Percentiles rank a stretch among this genome's conserved stretches.
phyloP scores from a whole-genome alignment of 495 filamentous ascomycete species.

The Aspergillus conjunctus region DNA sequence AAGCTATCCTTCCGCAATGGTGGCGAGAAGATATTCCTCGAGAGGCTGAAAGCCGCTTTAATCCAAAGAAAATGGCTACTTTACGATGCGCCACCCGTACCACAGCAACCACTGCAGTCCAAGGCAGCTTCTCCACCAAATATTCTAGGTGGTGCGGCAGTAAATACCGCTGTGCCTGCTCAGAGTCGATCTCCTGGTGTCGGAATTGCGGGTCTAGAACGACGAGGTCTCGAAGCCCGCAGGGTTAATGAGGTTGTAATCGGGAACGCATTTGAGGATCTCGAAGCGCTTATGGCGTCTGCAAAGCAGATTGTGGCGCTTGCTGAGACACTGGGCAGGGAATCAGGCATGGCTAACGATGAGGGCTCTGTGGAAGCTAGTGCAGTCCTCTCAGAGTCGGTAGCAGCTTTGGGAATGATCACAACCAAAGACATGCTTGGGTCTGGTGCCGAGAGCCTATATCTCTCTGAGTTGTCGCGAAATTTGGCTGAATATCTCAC shows the following conservation, averaged over 20 bases:
- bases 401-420: constrained; percentile 80
- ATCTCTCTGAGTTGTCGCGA: constrained; percentile 77
- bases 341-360: constrained; percentile 58
- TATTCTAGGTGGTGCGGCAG: constrained; percentile 23
- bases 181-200: constrained; percentile 60
- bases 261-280: constrained; percentile 91
- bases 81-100: constrained; percentile 88
- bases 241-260: constrained; percentile 93
- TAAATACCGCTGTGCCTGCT: constrained; percentile 28
- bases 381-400: constrained; percentile 78
- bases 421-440: constrained; percentile 91
- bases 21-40: constrained; percentile 87
- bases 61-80: constrained; percentile 96
- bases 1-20: constrained; percentile 91
- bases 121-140: constrained; percentile 32
- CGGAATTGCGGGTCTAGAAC: constrained; percentile 93
- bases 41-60: constrained; percentile 82
- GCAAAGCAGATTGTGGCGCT: constrained; percentile 94
- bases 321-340: constrained; percentile 81
- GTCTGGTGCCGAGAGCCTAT: constrained; percentile 59
- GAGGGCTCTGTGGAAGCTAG: constrained; percentile 65
- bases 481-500: constrained; percentile 93
- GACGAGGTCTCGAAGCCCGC: constrained; percentile 75
- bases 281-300: constrained; percentile 95
- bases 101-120: constrained; percentile 56